Conservation (phyloP, 2,329 filamentous ascomycete genomes). For the Meredithiella fracta region DNA sequence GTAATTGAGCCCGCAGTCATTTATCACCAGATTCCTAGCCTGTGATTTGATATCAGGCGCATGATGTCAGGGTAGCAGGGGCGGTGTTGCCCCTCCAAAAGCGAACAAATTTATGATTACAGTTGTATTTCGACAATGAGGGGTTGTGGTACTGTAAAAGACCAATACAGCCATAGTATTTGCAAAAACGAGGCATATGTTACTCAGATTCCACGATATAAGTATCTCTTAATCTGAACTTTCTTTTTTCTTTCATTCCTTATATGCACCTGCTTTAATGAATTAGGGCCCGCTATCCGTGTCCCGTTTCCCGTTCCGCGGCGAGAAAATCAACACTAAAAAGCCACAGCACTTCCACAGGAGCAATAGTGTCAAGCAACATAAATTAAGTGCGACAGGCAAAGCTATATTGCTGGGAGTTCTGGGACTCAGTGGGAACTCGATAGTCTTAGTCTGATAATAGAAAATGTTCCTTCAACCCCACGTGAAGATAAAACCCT, state of each 20-base stretch:
- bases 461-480: background rate
- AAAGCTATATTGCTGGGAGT: background rate
- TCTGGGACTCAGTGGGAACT: background rate
- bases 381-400: conserved; percentile 2
- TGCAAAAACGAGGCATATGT: background rate
- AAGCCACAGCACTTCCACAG: background rate
- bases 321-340: conserved; percentile 1
- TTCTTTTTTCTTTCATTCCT: background rate
- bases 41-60: background rate
- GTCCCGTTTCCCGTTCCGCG: conserved; percentile 1
- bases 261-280: conserved; percentile 2
- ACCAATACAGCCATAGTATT: background rate
- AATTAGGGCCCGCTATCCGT: background rate
- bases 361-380: background rate
- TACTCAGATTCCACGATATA: background rate
- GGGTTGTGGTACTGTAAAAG: background rate
- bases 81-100: background rate
- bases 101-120: background rate
- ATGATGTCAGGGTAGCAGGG: background rate
- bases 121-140: too few species aligned
- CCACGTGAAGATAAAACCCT: conserved; percentile 3
- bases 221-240: conserved; percentile 2
- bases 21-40: background rate
- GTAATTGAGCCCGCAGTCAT: background rate
- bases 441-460: background rate